Percentiles rank a stretch among this genome's conserved stretches.
phyloP scores from a whole-genome alignment of 805 yeast species.

The Candida tammaniensis region DNA sequence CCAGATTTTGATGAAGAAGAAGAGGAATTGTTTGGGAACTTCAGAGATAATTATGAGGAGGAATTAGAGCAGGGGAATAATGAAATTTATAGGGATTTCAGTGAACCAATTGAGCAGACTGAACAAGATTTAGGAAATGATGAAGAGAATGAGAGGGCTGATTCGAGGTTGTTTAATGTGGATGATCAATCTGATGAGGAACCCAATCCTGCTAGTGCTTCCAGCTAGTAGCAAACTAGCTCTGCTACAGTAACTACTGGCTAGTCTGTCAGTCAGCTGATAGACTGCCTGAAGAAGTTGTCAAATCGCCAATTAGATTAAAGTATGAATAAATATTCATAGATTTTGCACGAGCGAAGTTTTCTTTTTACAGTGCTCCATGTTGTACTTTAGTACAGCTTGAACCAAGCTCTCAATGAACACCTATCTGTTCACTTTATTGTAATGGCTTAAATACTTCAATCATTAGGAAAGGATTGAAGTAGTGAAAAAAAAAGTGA shows the following conservation, averaged over 20 bases:
- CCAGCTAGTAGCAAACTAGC: too few relatives aligned
- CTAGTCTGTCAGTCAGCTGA: too few relatives aligned
- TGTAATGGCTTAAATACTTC: background rate
- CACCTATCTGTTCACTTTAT: background rate
- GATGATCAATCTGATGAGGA: conserved; percentile 13
- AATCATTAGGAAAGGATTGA: background rate
- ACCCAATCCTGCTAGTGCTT: too few relatives aligned
- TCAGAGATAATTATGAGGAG: conserved; percentile 39
- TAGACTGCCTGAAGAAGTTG: too few relatives aligned
- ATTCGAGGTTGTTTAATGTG: conserved; percentile 14
- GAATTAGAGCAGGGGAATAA: conserved; percentile 31
- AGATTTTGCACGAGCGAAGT: too few relatives aligned
- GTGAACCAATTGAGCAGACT: conserved; percentile 1
- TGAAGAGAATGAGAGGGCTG: too few relatives aligned
- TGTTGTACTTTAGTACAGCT: too few relatives aligned
- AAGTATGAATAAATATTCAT: too few relatives aligned
- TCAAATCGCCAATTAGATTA: too few relatives aligned
- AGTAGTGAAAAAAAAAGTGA: conserved; percentile 9
- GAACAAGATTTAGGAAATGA: conserved; percentile 2
- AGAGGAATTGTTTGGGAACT: conserved; percentile 41
- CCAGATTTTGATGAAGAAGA: conserved; percentile 40
- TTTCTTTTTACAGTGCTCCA: too few relatives aligned
- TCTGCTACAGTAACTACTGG: too few relatives aligned
- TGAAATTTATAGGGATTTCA: conserved; percentile 15
- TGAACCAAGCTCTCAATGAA: background rate